Evolutionary conservation across 2,329 filamentous ascomycete genomes (phyloP).

Genomic region (Xylariaceae sp.): DNA sequence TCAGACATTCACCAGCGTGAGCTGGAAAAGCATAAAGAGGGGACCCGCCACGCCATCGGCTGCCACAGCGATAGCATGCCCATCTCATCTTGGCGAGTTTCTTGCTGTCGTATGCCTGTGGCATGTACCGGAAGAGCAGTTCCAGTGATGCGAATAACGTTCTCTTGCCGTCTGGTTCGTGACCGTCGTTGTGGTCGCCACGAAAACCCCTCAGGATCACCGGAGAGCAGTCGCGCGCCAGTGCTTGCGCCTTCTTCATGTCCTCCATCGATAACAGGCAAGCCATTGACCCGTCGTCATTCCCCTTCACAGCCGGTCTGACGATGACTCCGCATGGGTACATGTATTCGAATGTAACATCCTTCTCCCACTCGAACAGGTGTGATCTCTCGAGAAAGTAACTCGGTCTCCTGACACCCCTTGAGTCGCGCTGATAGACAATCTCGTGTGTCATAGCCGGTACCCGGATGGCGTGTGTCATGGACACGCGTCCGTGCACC

Average conservation of each 20-base stretch:
- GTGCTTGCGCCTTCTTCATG: slow-evolving; percentile 37
- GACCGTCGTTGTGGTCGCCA: background rate
- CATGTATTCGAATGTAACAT: slow-evolving; percentile 38
- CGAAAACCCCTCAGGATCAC: slow-evolving; percentile 46
- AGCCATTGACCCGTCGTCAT: slow-evolving; percentile 22
- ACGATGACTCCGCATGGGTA: slow-evolving; percentile 42
- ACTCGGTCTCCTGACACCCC: slow-evolving; percentile 39
- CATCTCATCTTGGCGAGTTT: background rate
- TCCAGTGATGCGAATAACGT: background rate
- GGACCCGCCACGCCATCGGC: too few relatives aligned
- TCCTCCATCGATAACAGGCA: slow-evolving; percentile 38
- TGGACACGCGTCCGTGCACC: slow-evolving; percentile 8
- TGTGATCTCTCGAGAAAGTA: slow-evolving; percentile 44
- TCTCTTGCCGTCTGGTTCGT: background rate
- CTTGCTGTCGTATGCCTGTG: background rate
- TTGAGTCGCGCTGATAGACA: slow-evolving; percentile 38
- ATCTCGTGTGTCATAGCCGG: slow-evolving; percentile 32
- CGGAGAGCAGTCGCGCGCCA: slow-evolving; percentile 46
- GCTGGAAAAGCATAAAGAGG: too few relatives aligned
- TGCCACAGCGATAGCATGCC: background rate
- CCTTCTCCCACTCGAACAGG: slow-evolving; percentile 37
- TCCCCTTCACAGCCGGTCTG: too few relatives aligned
- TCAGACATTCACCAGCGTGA: too few relatives aligned
- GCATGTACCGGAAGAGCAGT: background rate
- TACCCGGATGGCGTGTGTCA: slow-evolving; percentile 14